Base-by-base conservation (phyloP, 1,284 basidiomycete species). In the Hemileia vastatrix region DNA sequence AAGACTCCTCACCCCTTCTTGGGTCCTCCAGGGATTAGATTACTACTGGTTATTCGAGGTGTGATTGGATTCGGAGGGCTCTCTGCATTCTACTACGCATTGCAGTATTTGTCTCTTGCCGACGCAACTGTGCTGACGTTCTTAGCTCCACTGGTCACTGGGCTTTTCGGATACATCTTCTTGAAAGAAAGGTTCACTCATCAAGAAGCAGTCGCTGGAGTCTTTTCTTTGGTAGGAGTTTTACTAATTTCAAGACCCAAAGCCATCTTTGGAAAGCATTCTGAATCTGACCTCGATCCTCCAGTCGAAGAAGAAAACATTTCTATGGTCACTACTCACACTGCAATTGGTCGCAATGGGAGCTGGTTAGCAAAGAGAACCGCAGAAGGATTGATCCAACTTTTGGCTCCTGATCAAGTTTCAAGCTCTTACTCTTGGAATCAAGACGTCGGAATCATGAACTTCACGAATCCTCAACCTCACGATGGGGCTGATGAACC, bases 101-200 rank as follows among this genome's bases (percentile, higher is more conserved):
- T 89, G 9, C 80, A 84, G 64, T 84, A 82, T 66, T 79, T 87
- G 21, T 83, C 85, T 0, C 77, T 90, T 0, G 86, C 85, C 9
- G 88, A 90, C 71, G 83, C 85, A 0, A 85, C 84, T 0, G 85
- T 87, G 13, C 78, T 92, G 54, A 84, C 84, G 0, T 90, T 90
- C 77, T 79, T 92, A 6, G 76, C 81, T 0, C 89, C 89, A 0
- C 80, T 84, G 60, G 79, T 81, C 8, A 87, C 86, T 0, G 84
- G 83, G 0, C 72, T 89, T n/a, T 77, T 84, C 1, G 88, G 84
- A 0, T 82, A 82, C 4, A 63, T 89, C 1, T 78, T 90, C 23
- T 77, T 92, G 6, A 80, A 81, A 15, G 88, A 91, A 71, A 77
- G 74, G 0, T 83, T 87, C 66, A 80, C 81, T 0, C 73, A 77